These are phyloP conservation scores for Alloteropsis angusta DNA, from an alignment of 202 grass and related monocot genomes.

Conservation along the genomic window DNA sequence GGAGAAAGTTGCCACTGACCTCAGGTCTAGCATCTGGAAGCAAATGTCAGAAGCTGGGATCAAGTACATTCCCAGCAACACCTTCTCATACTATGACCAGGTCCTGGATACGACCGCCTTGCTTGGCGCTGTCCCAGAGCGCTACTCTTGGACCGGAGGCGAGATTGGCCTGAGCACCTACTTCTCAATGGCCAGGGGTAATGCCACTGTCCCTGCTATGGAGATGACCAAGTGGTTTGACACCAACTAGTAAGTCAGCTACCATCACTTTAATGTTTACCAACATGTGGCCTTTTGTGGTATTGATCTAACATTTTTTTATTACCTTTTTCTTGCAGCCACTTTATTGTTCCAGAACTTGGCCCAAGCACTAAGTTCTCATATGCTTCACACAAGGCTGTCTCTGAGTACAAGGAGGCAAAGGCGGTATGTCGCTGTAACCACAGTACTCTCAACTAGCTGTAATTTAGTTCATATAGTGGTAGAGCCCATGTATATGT, in stretches of 20 bases:
- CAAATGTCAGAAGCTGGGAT: conserved; percentile 84
- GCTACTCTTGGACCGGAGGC: conserved; percentile 66
- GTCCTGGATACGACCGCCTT: conserved; percentile 88
- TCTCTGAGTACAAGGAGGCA: conserved; percentile 95
- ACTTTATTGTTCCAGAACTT: conserved; percentile 97
- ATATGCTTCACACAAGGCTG: conserved; percentile 92
- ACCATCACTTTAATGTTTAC: conserved; percentile 13
- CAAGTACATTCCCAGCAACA: conserved; percentile 97
- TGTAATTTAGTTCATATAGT: neutral
- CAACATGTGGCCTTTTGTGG: neutral
- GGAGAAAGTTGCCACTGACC: conserved; percentile 75
- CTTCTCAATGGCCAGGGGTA: conserved; percentile 97
- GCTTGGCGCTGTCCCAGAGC: conserved; percentile 86
- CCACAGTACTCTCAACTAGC: neutral
- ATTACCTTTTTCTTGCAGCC: conserved; percentile 40
- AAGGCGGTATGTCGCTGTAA: conserved; percentile 60
- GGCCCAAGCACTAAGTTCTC: conserved; percentile 79
- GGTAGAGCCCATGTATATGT: too few species aligned
- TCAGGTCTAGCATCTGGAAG: conserved; percentile 88
- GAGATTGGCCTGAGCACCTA: conserved; percentile 83
- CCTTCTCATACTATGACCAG: conserved; percentile 96
- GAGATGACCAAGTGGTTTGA: conserved; percentile 99
- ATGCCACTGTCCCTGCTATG: conserved; percentile 91
- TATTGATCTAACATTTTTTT: conserved; percentile 14
- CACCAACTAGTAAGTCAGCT: conserved; percentile 86